Evolutionary conservation across 1,284 basidiomycete species (phyloP).

Genomic region (Naganishia albida): DNA sequence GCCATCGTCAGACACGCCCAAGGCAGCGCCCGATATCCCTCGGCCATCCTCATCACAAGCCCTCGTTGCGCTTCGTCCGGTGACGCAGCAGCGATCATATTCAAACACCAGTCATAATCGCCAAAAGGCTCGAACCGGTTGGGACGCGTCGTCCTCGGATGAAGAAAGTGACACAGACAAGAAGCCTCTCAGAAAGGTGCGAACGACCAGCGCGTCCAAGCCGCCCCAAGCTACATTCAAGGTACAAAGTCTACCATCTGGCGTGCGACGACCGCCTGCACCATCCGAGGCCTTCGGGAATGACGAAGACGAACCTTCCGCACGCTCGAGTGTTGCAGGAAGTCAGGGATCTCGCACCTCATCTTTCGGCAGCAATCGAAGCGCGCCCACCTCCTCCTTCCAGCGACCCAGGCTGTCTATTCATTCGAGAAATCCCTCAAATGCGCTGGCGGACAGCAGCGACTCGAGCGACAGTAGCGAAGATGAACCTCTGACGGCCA

Average conservation of each 20-base stretch:
- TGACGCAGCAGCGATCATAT: slow-evolving; percentile 6
- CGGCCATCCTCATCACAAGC: slow-evolving; percentile 12
- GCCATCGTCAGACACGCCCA: slow-evolving; percentile 14
- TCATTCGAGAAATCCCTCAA: slow-evolving; percentile 11
- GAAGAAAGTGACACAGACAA: slow-evolving; percentile 20
- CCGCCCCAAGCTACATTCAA: slow-evolving; percentile 17
- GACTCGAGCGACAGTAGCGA: slow-evolving; percentile 28
- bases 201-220: slow-evolving; percentile 9
- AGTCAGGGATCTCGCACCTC: slow-evolving; percentile 18
- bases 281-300: slow-evolving; percentile 32
- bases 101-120: slow-evolving; percentile 13
- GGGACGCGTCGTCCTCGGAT: slow-evolving; percentile 29
- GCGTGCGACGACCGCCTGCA: slow-evolving; percentile 31
- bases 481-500: slow-evolving; percentile 28
- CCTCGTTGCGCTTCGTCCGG: background rate
- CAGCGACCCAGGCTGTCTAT: slow-evolving; percentile 7
- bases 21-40: background rate
- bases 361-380: slow-evolving; percentile 9
- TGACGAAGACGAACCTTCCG: slow-evolving; percentile 15
- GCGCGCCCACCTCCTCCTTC: slow-evolving; percentile 15
- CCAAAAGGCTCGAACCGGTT: slow-evolving; percentile 22
- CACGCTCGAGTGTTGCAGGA: background rate
- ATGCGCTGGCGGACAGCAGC: slow-evolving; percentile 5
- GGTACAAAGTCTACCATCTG: slow-evolving; percentile 31
- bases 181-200: slow-evolving; percentile 4